Evolutionary conservation across 2,329 filamentous ascomycete genomes (phyloP).

Genomic region (Pseudonectria foliicola): DNA sequence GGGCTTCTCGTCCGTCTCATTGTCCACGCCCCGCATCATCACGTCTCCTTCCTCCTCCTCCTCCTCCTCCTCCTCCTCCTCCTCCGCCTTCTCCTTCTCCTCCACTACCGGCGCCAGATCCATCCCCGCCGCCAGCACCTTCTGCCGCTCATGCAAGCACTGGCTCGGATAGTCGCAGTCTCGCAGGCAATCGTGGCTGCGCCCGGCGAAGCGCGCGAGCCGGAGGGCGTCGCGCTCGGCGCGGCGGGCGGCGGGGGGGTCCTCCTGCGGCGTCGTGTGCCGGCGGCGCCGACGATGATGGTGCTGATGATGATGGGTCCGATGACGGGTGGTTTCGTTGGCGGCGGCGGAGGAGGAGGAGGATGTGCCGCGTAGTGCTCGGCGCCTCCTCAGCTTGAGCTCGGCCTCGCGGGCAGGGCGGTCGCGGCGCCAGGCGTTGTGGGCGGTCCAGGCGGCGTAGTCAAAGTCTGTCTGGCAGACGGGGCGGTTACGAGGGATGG

Average conservation of each 20-base stretch:
- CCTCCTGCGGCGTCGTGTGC: no score
- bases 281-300: no score
- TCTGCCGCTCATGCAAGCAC: slow-evolving; percentile 9
- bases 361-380: no score
- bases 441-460: slow-evolving; percentile 23
- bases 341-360: no score
- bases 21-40: slow-evolving; percentile 2
- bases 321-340: no score
- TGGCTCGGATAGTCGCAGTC: slow-evolving; percentile 20
- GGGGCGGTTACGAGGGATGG: not conserved
- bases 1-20: slow-evolving; percentile 3
- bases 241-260: no score
- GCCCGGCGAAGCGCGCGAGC: slow-evolving; percentile 1
- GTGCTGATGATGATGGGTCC: no score
- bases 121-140: not conserved
- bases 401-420: not conserved
- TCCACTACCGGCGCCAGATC: no score
- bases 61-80: not conserved
- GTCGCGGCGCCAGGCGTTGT: slow-evolving; percentile 24
- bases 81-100: not conserved
- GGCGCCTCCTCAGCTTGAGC: slow-evolving; percentile 5
- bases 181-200: slow-evolving; percentile 11
- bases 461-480: slow-evolving; percentile 26
- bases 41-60: slow-evolving; percentile 1
- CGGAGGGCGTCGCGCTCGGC: slow-evolving; percentile 1